phyloP scores from a whole-genome alignment of 768 basidiomycete species.

The Auriscalpium vulgare region DNA sequence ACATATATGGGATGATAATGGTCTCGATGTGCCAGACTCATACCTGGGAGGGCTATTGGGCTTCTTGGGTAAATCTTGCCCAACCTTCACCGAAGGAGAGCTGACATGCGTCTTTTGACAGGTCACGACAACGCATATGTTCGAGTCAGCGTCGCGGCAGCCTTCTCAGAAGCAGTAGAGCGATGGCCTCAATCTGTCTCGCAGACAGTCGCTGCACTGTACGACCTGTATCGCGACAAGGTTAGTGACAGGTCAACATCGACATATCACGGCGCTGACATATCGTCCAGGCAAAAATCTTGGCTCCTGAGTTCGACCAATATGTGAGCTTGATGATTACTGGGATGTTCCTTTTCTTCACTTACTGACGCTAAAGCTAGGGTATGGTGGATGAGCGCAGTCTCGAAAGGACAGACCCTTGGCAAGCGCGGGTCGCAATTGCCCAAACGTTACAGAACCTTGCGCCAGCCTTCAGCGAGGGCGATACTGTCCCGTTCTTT shows the following conservation, averaged over 20 bases:
- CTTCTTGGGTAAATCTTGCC: constrained; percentile 55
- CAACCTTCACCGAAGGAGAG: neutral
- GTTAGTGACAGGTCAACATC: constrained; percentile 25
- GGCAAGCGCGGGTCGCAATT: constrained; percentile 72
- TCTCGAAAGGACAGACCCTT: constrained; percentile 84
- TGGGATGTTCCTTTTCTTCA: neutral
- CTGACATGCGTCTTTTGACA: constrained; percentile 21
- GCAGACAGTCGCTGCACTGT: constrained; percentile 41
- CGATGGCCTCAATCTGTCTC: constrained; percentile 56
- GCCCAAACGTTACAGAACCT: constrained; percentile 60
- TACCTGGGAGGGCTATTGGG: constrained; percentile 50
- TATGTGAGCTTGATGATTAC: constrained; percentile 48
- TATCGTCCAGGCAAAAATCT: constrained; percentile 57
- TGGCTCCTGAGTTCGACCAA: constrained; percentile 89
- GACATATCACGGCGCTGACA: neutral
- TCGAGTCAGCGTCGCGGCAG: constrained; percentile 58
- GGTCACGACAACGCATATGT: constrained; percentile 80
- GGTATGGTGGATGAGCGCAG: constrained; percentile 90
- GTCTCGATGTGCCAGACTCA: constrained; percentile 72
- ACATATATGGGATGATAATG: constrained; percentile 93
- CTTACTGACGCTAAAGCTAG: constrained; percentile 29
- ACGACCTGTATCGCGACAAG: constrained; percentile 80
- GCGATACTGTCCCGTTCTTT: constrained; percentile 67
- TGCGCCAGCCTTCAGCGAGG: constrained; percentile 54
- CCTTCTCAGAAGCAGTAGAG: constrained; percentile 70